Percentiles rank a stretch among this genome's conserved stretches.
These are phyloP conservation scores for Geotrichum citri-aurantii DNA, from an alignment of 1,139 yeast species.

Conservation along the genomic window DNA sequence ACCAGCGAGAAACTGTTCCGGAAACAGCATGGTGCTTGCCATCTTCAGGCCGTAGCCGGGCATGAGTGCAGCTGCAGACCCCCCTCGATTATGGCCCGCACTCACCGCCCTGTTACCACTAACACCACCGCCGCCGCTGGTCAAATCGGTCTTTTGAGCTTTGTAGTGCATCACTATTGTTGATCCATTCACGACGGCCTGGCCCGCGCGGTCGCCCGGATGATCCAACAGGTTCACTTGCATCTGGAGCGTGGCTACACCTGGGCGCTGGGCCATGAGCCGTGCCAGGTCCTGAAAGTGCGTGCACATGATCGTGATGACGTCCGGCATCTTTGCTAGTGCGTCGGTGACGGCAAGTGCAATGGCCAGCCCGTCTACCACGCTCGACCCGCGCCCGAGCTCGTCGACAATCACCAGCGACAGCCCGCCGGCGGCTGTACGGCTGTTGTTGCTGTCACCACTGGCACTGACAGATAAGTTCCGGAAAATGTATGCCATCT, in stretches of 20 bases:
- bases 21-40: conserved; percentile 13
- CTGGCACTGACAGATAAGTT: conserved; percentile 26
- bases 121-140: not conserved
- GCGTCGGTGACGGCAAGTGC: conserved; percentile 14
- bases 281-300: conserved; percentile 16
- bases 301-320: conserved; percentile 14
- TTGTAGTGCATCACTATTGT: conserved; percentile 17
- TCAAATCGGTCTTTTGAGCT: conserved; percentile 5
- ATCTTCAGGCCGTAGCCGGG: conserved; percentile 13
- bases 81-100: too few relatives aligned
- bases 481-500: conserved; percentile 41
- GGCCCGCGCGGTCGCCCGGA: not conserved
- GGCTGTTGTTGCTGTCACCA: not conserved
- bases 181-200: not conserved
- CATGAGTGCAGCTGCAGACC: not conserved
- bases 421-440: not conserved
- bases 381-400: conserved; percentile 43
- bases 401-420: conserved; percentile 47
- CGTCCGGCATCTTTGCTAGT: not conserved
- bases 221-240: conserved; percentile 9
- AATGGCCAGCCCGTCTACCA: conserved; percentile 16
- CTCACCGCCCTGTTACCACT: too few relatives aligned
- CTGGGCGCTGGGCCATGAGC: conserved; percentile 16
- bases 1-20: conserved; percentile 3
- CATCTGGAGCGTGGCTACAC: conserved; percentile 15